Base-by-base conservation (phyloP, 129 eudicot genomes). In the Flaveria sonorensis region DNA sequence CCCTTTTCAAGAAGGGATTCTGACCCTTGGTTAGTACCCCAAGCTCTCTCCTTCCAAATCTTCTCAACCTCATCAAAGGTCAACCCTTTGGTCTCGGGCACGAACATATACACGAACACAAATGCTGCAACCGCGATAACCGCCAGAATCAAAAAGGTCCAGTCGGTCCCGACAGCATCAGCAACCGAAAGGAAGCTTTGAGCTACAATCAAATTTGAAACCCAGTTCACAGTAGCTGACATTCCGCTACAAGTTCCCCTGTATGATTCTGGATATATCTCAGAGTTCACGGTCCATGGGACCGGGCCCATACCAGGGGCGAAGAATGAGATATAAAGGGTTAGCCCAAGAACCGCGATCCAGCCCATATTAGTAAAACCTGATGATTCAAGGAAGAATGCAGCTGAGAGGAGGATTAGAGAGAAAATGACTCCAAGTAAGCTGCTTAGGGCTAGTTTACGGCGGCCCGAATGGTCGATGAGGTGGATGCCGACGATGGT, bases 221-320 rank as follows among this genome's bases (percentile, higher is more conserved):
- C 50, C 99, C 99, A 95, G 77, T 92, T 91, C 67, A 95, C 96
- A 2, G 99, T 95, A 52, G 99, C 99, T 1, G 96, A 92, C 92
- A 95, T 92, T 13, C 99, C 99, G 21, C 96, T 90, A 82, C 97
- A 91, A 2, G 85, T 76, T 26, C 99, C 99, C 48, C 99, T 74
- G 24, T 95, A 95, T 6, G 96, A 88, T 60, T 95, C 87, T 1
- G 99, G 96, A 57, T 95, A 95, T 74, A 92, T 92, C 68, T 95
- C 99, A 0, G 99, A 89, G 92, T 95, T 95, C 18, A 95, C 91
- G n/a, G 99, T 88, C 99, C 99, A 95, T 3, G 99, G 99, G 13
- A 95, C 99, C 12, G 96, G 90, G 6, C 99, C 99, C 99, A 95
- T 95, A 19, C 99, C 99, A 0, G 99, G 97, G 1, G 99, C 82